phyloP scores from a whole-genome alignment of 495 filamentous ascomycete genomes.

The Xylaria cubensis region DNA sequence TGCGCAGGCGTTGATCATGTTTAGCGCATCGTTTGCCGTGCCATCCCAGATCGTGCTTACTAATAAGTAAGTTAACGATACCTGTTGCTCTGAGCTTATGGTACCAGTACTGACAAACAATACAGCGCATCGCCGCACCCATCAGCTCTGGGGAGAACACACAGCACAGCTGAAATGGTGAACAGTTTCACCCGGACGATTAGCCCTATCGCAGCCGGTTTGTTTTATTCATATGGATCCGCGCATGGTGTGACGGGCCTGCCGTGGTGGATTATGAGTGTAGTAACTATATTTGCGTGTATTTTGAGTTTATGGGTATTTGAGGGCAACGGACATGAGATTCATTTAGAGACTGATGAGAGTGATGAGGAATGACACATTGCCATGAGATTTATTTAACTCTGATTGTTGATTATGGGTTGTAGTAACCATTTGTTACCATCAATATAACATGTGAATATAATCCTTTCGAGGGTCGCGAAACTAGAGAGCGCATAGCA shows the following conservation, averaged over 20 bases:
- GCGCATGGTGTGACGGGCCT: conserved; percentile 66
- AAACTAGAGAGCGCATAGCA: background rate
- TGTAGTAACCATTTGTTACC: background rate
- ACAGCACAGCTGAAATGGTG: conserved; percentile 71
- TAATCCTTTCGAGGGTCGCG: no score
- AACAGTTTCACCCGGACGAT: conserved; percentile 66
- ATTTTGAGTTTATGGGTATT: conserved; percentile 63
- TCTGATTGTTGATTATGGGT: background rate
- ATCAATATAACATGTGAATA: background rate
- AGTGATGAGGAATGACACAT: conserved; percentile 36
- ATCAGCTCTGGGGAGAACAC: conserved; percentile 70
- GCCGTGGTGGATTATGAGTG: conserved; percentile 68
- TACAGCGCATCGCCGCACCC: conserved; percentile 62
- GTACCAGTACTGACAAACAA: background rate
- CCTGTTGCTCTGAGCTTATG: background rate
- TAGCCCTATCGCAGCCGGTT: conserved; percentile 68
- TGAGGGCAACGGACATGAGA: conserved; percentile 68
- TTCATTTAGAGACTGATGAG: conserved; percentile 60
- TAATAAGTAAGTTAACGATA: conserved; percentile 61
- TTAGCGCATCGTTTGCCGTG: conserved; percentile 70
- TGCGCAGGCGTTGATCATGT: conserved; percentile 68
- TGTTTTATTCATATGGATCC: conserved; percentile 66
- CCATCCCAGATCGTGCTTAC: conserved; percentile 70
- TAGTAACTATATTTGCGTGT: conserved; percentile 61
- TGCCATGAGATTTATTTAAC: background rate